phyloP scores from a whole-genome alignment of 208 protist species.

The Wallacemonas sp. region DNA sequence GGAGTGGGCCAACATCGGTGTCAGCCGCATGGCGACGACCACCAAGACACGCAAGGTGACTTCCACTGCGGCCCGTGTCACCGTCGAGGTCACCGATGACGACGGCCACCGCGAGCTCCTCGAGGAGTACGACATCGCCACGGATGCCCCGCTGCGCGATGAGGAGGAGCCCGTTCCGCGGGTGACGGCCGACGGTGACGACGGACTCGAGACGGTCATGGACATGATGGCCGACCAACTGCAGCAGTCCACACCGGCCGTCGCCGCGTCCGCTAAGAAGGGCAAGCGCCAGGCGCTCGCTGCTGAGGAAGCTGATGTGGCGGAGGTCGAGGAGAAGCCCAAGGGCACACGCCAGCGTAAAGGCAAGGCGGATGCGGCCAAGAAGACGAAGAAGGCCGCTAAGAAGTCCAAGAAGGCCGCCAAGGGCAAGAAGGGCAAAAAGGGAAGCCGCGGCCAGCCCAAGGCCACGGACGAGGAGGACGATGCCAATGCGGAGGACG shows the following conservation, averaged over 20 bases:
- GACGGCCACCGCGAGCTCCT: neutral
- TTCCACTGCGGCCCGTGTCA: neutral
- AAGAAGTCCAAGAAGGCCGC: neutral
- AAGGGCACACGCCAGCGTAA: neutral
- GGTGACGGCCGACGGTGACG: neutral
- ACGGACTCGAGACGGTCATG: neutral
- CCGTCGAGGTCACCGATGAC: conserved; percentile 7
- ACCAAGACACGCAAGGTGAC: conserved; percentile 2
- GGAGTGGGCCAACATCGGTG: neutral
- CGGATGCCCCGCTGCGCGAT: neutral
- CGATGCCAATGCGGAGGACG: neutral
- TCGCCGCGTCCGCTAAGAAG: neutral
- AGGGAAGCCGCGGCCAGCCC: neutral
- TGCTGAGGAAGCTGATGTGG: neutral
- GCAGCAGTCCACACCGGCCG: neutral
- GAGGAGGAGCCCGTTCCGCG: neutral
- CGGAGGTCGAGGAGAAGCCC: neutral
- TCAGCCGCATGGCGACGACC: neutral
- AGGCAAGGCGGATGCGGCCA: neutral
- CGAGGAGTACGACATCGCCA: neutral
- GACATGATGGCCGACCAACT: neutral
- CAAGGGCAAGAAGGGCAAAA: neutral
- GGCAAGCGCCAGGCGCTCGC: neutral
- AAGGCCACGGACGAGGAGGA: neutral
- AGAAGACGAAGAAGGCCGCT: neutral